Conservation (phyloP, 306 rosid species). For the Benincasa hispida region DNA sequence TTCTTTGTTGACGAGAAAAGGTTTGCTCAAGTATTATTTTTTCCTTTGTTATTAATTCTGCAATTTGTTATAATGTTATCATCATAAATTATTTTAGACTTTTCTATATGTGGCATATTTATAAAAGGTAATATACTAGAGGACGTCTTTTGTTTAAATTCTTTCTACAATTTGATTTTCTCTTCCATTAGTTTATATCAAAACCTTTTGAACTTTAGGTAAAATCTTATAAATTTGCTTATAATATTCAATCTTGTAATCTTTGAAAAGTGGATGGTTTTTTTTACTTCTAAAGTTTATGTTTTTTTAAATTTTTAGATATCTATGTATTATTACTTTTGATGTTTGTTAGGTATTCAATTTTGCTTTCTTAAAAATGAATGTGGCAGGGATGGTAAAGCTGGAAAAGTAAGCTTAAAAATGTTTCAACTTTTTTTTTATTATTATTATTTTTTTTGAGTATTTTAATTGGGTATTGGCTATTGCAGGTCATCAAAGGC, state of each 20-base stretch:
- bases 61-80: too few species aligned
- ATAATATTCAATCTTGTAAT: neutral
- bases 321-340: neutral
- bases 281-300: neutral
- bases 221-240: neutral
- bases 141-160: too few species aligned
- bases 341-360: neutral
- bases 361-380: neutral
- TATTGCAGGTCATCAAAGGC: slow-evolving; percentile 69
- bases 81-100: neutral
- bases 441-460: too few species aligned
- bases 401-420: neutral
- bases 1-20: slow-evolving; percentile 68
- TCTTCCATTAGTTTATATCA: neutral
- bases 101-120: neutral
- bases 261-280: neutral
- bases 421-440: neutral
- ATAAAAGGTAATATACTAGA: too few species aligned
- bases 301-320: neutral
- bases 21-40: slow-evolving; percentile 8
- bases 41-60: neutral
- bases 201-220: neutral
- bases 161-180: neutral
- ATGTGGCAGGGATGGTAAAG: neutral
- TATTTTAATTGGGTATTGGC: neutral